phyloP scores from a whole-genome alignment of 176 grass and related monocot species.

The Musa beccarii region DNA sequence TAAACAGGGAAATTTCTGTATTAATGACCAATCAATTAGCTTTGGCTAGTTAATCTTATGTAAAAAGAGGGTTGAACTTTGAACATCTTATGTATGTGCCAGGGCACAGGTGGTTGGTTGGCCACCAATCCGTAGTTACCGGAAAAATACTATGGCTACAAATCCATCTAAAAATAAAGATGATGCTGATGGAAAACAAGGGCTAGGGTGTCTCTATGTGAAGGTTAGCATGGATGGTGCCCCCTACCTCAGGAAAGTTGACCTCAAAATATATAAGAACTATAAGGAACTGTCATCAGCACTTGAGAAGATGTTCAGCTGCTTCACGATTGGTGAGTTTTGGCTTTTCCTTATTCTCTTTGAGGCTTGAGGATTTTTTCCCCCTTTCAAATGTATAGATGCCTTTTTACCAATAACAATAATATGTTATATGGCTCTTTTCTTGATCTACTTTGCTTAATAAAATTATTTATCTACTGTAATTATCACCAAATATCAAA shows the following conservation, averaged over 20 bases:
- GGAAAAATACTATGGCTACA: constrained; percentile 62
- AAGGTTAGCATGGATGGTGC: constrained; percentile 94
- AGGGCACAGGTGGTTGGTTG: constrained; percentile 91
- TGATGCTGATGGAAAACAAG: constrained; percentile 40
- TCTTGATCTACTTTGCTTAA: not conserved
- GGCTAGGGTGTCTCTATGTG: constrained; percentile 48
- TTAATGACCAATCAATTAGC: not conserved
- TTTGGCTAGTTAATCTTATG: not conserved
- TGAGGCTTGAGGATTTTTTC: not conserved
- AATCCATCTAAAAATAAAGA: constrained; percentile 55
- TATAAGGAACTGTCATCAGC: constrained; percentile 63
- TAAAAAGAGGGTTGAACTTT: not conserved
- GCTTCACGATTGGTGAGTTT: constrained; percentile 64
- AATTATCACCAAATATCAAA: not conserved
- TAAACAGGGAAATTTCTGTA: not conserved
- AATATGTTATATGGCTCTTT: not conserved
- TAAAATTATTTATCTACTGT: not conserved
- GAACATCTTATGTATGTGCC: constrained; percentile 11
- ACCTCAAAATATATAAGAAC: constrained; percentile 67
- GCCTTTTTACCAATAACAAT: not conserved
- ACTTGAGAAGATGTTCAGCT: constrained; percentile 81
- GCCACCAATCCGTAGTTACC: constrained; percentile 80
- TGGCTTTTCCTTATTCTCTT: not conserved
- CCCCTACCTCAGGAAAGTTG: constrained; percentile 74
- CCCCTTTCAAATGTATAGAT: not conserved